Conservation (phyloP, 768 basidiomycete species). For the Russula griseocarnosa region DNA sequence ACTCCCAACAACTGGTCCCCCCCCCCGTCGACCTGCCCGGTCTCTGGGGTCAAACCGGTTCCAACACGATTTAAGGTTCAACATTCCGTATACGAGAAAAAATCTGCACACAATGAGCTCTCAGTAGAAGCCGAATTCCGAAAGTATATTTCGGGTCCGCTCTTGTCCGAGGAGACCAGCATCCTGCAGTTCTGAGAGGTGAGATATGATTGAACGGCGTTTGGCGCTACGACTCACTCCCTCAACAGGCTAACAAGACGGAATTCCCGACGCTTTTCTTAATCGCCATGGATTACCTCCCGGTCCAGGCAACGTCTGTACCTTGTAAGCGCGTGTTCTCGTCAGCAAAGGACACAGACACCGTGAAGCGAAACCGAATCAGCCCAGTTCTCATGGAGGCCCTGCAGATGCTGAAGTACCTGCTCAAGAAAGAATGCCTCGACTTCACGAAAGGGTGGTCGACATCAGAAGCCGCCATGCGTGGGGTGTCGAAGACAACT, state of each 20-base stretch:
- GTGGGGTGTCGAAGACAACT: no score
- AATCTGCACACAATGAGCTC: no score
- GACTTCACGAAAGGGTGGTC: background rate
- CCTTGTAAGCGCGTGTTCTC: background rate
- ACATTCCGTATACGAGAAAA: background rate
- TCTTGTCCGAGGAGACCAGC: background rate
- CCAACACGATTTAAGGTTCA: background rate
- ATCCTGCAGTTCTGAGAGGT: background rate
- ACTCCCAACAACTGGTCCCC: no score
- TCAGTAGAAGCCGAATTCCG: background rate
- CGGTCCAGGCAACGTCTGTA: background rate
- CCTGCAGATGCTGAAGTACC: background rate
- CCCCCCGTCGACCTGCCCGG: no score
- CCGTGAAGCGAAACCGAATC: background rate
- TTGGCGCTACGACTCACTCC: no score
- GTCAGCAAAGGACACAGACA: conserved; percentile 5
- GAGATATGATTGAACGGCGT: background rate
- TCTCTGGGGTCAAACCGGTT: no score
- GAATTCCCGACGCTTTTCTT: background rate
- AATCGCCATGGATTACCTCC: background rate
- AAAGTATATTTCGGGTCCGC: background rate
- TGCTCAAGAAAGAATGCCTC: background rate
- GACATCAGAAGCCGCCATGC: no score
- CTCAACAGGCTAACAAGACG: no score
- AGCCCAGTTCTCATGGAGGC: background rate